phyloP scores from a whole-genome alignment of 768 basidiomycete species.

The Serendipita sp. region DNA sequence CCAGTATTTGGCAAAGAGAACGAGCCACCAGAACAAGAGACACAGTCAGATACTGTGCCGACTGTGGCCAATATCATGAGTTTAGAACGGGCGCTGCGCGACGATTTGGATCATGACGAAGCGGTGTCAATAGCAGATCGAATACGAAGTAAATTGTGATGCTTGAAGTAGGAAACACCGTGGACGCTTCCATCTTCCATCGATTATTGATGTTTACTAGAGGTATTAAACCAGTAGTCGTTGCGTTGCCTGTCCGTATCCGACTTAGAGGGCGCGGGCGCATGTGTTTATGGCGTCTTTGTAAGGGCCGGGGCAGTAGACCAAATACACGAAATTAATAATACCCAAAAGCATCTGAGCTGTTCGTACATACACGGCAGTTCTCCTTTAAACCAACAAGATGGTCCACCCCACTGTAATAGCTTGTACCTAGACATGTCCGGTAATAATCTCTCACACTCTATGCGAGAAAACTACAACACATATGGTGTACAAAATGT shows the following conservation, averaged over 20 bases:
- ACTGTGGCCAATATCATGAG: constrained; percentile 30
- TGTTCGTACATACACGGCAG: too few species aligned
- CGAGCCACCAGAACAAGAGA: neutral
- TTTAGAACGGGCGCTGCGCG: constrained; percentile 39
- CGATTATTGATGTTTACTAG: neutral
- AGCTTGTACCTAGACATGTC: neutral
- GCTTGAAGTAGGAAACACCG: too few species aligned
- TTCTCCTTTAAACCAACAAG: too few species aligned
- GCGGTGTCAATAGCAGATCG: constrained; percentile 28
- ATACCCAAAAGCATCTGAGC: too few species aligned
- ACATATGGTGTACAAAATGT: constrained; percentile 46
- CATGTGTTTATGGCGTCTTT: too few species aligned
- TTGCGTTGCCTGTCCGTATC: too few species aligned
- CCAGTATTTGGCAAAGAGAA: constrained; percentile 23
- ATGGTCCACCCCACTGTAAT: too few species aligned
- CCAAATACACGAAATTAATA: too few species aligned
- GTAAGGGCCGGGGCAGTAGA: too few species aligned
- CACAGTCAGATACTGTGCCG: neutral
- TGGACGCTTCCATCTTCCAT: neutral
- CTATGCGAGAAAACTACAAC: constrained; percentile 36
- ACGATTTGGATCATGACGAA: constrained; percentile 43
- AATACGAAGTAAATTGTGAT: constrained; percentile 29
- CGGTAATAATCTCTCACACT: constrained; percentile 17
- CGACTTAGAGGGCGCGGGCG: too few species aligned
- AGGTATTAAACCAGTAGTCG: too few species aligned